Evolutionary conservation across 495 filamentous ascomycete genomes (phyloP), one percentile per base, ranked within the genome.

Genomic region (Hypoxylon fragiforme): DNA sequence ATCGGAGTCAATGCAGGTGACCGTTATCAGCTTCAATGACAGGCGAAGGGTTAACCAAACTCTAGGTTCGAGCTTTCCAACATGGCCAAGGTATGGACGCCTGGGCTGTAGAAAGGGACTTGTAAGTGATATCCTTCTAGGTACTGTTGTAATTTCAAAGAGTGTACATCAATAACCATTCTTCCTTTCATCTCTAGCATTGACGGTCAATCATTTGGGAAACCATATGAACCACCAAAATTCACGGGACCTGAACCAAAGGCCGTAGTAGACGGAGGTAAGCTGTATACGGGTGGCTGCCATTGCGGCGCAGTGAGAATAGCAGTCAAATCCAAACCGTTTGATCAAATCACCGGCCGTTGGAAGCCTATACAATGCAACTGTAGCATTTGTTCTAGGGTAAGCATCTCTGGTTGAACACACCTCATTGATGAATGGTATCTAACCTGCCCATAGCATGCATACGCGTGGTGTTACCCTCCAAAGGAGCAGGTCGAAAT

Each of bases 291-390:
- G 21, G 78, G 78, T 5, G 72, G 72, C 59, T 82, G 79, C 63
- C 79, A 81, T 55, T 82, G 79, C 57, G 78, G 79, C 16, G 74
- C 66, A 35, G 66, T 79, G 4, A 74, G 55, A 9, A 13, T 74
- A 12, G 73, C 73, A 1, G 16, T 78, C 14, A 73, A 71, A 55
- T 44, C 67, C 19, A 64, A 70, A 32, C 64, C 65, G 13, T 49
- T 74, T 8, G 65, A 70, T 37, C 58, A 67, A 18, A 60, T 51
- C 1, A 60, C 41, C 44, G 38, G n/a, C n/a, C n/a, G 60, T 1
- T 70, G 60, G 3, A 15, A 1, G 0, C 37, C 73, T 9, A 7
- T 57, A 0, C 68, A 77, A 24, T 73, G 72, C 56, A 76, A 76
- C 60, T 79, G 77, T 59, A 78, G 74, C 46, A 64, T 68, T 40